Percentiles rank a stretch among this genome's conserved stretches.
Evolutionary conservation across 495 filamentous ascomycete genomes (phyloP).

Genomic region (Tuber calosporum): DNA sequence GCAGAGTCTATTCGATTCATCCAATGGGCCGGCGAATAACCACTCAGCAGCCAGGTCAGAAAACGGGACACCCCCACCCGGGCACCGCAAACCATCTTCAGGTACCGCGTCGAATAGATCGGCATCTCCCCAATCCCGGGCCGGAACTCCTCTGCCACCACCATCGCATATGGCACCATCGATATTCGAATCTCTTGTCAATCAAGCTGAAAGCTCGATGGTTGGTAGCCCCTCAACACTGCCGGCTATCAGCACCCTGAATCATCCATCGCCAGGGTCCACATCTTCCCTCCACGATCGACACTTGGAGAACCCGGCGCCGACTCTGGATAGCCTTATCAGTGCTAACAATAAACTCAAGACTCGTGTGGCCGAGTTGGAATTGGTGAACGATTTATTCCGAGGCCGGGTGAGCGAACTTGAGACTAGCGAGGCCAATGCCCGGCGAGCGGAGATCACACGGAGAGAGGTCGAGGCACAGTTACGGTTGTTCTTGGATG

Average conservation of each 20-base stretch:
- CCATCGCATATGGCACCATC: slow-evolving; percentile 69
- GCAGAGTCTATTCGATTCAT: slow-evolving; percentile 51
- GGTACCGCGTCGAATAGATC: slow-evolving; percentile 66
- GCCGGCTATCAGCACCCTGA: slow-evolving; percentile 43
- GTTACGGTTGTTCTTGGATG: slow-evolving; percentile 63
- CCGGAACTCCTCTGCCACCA: slow-evolving; percentile 67
- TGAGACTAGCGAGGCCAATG: slow-evolving; percentile 66
- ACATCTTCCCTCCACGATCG: slow-evolving; percentile 67
- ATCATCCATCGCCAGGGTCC: slow-evolving; percentile 36
- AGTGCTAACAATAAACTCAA: slow-evolving; percentile 73
- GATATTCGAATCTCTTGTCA: slow-evolving; percentile 56
- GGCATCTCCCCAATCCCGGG: slow-evolving; percentile 79
- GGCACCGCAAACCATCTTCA: slow-evolving; percentile 57
- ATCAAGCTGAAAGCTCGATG: slow-evolving; percentile 52
- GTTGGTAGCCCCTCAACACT: slow-evolving; percentile 58
- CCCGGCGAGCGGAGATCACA: slow-evolving; percentile 54
- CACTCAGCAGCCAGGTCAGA: slow-evolving; percentile 54
- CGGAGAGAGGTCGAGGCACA: slow-evolving; percentile 51
- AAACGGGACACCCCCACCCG: slow-evolving; percentile 51
- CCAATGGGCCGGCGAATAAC: slow-evolving; percentile 31
- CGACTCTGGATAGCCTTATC: slow-evolving; percentile 70
- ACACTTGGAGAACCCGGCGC: slow-evolving; percentile 60
- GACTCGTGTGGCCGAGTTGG: slow-evolving; percentile 85
- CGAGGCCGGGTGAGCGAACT: slow-evolving; percentile 78
- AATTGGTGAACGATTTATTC: slow-evolving; percentile 93